These are phyloP conservation scores for Paraleonurus japonicus DNA, from an alignment of 257 asterid species.

Conservation along the genomic window DNA sequence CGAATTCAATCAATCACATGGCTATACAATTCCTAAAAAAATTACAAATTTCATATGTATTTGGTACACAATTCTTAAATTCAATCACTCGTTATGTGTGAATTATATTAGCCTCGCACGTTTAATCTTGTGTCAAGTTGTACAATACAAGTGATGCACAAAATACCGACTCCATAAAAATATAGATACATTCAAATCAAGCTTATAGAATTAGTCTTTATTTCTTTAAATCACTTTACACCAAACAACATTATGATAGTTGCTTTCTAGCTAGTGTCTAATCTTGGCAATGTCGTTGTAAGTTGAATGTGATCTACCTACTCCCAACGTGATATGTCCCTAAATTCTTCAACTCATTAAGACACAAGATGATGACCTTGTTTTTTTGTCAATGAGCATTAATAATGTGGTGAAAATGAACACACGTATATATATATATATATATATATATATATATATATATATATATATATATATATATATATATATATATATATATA, in stretches of 20 bases:
- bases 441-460: too few species aligned
- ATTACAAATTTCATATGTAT: too few species aligned
- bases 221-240: not conserved
- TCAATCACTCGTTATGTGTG: too few species aligned
- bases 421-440: not conserved
- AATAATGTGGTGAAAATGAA: not conserved
- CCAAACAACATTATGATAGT: not conserved
- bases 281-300: constrained; percentile 22
- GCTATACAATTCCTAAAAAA: not conserved
- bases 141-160: too few species aligned
- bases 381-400: constrained; percentile 14
- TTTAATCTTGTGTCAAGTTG: too few species aligned
- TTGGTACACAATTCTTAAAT: too few species aligned
- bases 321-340: constrained; percentile 31
- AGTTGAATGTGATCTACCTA: constrained; percentile 22
- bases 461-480: too few species aligned
- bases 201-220: not conserved
- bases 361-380: constrained; percentile 26
- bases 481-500: too few species aligned
- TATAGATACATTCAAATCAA: not conserved
- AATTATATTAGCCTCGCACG: too few species aligned
- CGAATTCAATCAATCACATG: not conserved
- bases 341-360: not conserved
- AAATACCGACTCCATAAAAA: too few species aligned
- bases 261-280: not conserved